Evolutionary conservation across 2,329 filamentous ascomycete genomes (phyloP).

Genomic region (Nemania sp.): DNA sequence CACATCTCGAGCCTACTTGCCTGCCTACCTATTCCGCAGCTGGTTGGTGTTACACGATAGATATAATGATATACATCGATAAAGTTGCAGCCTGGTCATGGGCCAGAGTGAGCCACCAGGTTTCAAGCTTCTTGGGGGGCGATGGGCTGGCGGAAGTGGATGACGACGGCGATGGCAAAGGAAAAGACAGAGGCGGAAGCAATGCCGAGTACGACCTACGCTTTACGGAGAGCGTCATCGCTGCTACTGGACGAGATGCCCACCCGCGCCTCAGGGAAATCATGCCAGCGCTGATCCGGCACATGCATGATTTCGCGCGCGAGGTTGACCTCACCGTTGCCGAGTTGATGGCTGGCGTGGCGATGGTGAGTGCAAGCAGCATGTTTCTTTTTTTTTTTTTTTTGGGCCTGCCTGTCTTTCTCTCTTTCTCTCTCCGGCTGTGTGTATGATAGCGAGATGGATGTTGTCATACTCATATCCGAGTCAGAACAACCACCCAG

Average conservation of each 20-base stretch:
- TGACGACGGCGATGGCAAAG: neutral
- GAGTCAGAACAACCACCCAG: neutral
- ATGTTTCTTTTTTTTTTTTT: neutral
- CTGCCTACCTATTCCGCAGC: neutral
- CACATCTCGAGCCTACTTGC: too few species aligned
- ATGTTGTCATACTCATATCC: too few species aligned
- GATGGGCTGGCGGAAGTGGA: neutral
- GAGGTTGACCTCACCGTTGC: constrained; percentile 80
- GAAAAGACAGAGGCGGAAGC: neutral
- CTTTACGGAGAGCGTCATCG: constrained; percentile 76
- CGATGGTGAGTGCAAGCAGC: constrained; percentile 48
- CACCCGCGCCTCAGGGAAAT: constrained; percentile 70
- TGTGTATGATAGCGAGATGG: neutral
- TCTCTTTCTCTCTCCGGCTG: neutral
- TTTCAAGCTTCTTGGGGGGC: neutral
- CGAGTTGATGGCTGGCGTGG: constrained; percentile 76
- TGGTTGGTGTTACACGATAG: neutral
- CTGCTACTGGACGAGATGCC: constrained; percentile 74
- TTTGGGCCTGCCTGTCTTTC: neutral
- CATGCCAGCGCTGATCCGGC: constrained; percentile 69
- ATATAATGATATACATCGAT: neutral
- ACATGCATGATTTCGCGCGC: constrained; percentile 81
- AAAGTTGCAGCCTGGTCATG: neutral
- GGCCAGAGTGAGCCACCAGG: neutral
- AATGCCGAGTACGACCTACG: constrained; percentile 29